phyloP scores from a whole-genome alignment of 305 asterid genomes.

The Fraxinus platypoda region DNA sequence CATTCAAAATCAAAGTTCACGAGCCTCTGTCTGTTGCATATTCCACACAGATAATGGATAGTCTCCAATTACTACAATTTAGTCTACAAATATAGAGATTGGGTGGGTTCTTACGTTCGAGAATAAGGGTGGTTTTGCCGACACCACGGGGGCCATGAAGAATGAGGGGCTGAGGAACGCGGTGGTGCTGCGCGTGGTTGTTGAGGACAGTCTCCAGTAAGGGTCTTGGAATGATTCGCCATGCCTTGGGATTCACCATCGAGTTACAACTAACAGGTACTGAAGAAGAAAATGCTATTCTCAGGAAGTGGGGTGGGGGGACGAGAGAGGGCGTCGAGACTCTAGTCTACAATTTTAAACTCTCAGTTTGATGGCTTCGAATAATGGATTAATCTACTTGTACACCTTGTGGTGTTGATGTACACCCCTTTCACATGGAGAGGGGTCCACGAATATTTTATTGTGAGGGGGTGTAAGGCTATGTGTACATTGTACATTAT shows the following conservation, averaged over 20 bases:
- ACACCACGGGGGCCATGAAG: slow-evolving; percentile 97
- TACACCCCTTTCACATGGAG: too few species aligned
- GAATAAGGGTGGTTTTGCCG: slow-evolving; percentile 95
- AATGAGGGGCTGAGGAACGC: slow-evolving; percentile 87
- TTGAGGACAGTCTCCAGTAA: slow-evolving; percentile 79
- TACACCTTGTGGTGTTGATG: too few species aligned
- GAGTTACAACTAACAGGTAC: neutral
- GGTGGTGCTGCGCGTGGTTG: slow-evolving; percentile 89
- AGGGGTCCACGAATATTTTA: too few species aligned
- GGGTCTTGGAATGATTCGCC: slow-evolving; percentile 89
- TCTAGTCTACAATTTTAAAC: too few species aligned
- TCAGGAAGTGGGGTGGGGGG: neutral
- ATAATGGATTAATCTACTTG: too few species aligned
- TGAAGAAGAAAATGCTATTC: neutral
- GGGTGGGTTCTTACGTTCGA: slow-evolving; percentile 50
- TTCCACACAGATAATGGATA: slow-evolving; percentile 9
- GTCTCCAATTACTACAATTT: neutral
- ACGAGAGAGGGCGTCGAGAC: neutral
- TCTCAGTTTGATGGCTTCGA: too few species aligned
- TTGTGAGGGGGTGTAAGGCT: too few species aligned
- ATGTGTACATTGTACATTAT: too few species aligned
- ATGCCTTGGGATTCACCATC: slow-evolving; percentile 56
- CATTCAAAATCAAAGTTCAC: slow-evolving; percentile 1
- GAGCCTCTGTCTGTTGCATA: slow-evolving; percentile 7
- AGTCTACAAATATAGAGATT: neutral